These are phyloP conservation scores for Fistulinella staudtii DNA, from an alignment of 1,284 basidiomycete genomes.

Conservation along the genomic window DNA sequence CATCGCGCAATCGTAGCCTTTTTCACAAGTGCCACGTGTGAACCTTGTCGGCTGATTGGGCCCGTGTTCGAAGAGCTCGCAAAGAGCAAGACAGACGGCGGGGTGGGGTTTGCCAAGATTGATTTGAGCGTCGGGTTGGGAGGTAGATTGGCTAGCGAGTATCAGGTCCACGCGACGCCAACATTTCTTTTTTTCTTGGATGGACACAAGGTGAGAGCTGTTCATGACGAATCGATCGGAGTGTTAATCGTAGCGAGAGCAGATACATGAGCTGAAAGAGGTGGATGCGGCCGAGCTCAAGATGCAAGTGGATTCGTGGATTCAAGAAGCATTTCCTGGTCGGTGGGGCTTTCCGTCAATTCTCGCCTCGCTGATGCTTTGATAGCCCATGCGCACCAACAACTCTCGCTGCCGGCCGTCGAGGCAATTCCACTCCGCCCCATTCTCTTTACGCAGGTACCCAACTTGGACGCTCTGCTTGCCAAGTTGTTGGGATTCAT, in stretches of 20 bases:
- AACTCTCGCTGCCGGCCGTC: constrained; percentile 57
- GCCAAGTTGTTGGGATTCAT: constrained; percentile 65
- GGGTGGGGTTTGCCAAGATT: constrained; percentile 74
- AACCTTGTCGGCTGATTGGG: constrained; percentile 61
- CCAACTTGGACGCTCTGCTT: constrained; percentile 61
- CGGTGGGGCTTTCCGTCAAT: constrained; percentile 36
- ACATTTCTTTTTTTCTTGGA: constrained; percentile 84
- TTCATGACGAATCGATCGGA: not conserved
- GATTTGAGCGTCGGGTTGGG: constrained; percentile 72
- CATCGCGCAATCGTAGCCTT: constrained; percentile 58
- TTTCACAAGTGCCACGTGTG: constrained; percentile 62
- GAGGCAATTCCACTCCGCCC: constrained; percentile 67
- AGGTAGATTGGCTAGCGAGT: constrained; percentile 55
- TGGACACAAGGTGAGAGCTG: constrained; percentile 67
- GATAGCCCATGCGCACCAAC: constrained; percentile 72
- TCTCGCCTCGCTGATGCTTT: constrained; percentile 6
- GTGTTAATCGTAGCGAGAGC: constrained; percentile 14
- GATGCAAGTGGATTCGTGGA: constrained; percentile 65
- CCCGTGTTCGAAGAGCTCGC: constrained; percentile 58
- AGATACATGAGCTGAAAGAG: constrained; percentile 74
- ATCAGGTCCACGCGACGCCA: constrained; percentile 73
- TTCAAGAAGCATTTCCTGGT: constrained; percentile 78
- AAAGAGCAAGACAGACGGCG: constrained; percentile 38
- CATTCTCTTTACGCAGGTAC: constrained; percentile 72
- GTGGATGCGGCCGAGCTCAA: constrained; percentile 63